Conservation (phyloP, 83 land plant genomes). For the Picea mariana region DNA sequence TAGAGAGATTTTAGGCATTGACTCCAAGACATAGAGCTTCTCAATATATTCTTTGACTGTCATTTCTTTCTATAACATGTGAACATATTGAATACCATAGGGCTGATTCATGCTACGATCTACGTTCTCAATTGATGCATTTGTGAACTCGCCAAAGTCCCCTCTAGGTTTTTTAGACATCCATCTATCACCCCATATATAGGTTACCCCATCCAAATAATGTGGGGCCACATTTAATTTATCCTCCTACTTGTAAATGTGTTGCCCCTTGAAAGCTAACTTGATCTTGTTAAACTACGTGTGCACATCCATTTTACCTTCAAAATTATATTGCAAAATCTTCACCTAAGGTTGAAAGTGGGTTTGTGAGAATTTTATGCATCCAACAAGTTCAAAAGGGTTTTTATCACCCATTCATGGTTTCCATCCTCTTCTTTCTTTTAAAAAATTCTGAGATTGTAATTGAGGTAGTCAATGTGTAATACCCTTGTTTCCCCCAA, state of each 20-base stretch:
- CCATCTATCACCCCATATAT: neutral
- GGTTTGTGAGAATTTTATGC: neutral
- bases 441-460: too few species aligned
- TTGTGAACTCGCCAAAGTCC: neutral
- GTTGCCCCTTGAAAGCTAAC: neutral
- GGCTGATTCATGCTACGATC: neutral
- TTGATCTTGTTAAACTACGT: neutral
- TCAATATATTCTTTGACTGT: neutral
- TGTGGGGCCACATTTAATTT: neutral
- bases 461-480: too few species aligned
- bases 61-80: neutral
- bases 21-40: neutral
- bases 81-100: neutral
- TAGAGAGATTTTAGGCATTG: neutral
- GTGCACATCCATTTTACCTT: neutral
- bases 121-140: neutral
- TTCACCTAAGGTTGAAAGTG: neutral
- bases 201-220: neutral
- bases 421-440: too few species aligned
- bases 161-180: neutral
- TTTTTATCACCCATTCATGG: too few species aligned
- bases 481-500: too few species aligned
- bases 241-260: neutral
- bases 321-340: neutral
- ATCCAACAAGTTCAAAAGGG: too few species aligned